A percentile compares a stretch with the other conserved stretches of the same genome.
These are phyloP conservation scores for Aphanomyces stellatus DNA, from an alignment of 352 stramenopile species.

Conservation along the genomic window DNA sequence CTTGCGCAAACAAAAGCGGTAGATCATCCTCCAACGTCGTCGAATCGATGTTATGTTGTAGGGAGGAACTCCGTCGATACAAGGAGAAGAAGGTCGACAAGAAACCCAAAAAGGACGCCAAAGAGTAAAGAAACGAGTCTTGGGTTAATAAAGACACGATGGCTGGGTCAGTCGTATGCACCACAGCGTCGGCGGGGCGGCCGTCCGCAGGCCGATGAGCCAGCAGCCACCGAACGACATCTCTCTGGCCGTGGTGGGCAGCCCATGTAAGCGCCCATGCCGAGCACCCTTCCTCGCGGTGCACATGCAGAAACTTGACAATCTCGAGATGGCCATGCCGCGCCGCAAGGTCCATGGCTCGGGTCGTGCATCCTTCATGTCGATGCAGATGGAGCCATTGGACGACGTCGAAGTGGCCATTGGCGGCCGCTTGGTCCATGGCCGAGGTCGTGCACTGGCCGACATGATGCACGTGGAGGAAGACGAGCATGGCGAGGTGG, in stretches of 20 bases:
- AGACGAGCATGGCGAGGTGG: slow-evolving; percentile 26
- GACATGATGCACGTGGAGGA: slow-evolving; percentile 19
- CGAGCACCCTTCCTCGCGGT: slow-evolving; percentile 59
- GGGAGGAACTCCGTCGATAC: slow-evolving; percentile 61
- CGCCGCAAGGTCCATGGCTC: slow-evolving; percentile 24
- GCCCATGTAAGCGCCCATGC: slow-evolving; percentile 65
- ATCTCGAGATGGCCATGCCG: slow-evolving; percentile 21
- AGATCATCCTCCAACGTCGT: not conserved
- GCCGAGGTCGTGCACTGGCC: slow-evolving; percentile 27
- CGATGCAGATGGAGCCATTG: slow-evolving; percentile 26
- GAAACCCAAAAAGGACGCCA: slow-evolving; percentile 49
- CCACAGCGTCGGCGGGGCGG: no score
- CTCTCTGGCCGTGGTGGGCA: slow-evolving; percentile 9
- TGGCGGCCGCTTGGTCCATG: slow-evolving; percentile 26
- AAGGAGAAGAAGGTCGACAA: slow-evolving; percentile 26
- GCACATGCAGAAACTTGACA: slow-evolving; percentile 35
- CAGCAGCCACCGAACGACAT: not conserved
- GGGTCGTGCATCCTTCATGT: slow-evolving; percentile 24
- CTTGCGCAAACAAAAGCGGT: slow-evolving; percentile 57
- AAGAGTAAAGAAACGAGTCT: slow-evolving; percentile 12
- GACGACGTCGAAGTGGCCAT: slow-evolving; percentile 28
- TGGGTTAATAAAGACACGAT: no score
- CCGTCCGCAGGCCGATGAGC: no score
- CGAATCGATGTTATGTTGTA: slow-evolving; percentile 13
- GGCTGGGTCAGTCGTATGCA: no score